Percentiles rank a stretch among this genome's conserved stretches.
Conservation (phyloP, 2,329 filamentous ascomycete genomes). For the Sordariomycetes sp. region DNA sequence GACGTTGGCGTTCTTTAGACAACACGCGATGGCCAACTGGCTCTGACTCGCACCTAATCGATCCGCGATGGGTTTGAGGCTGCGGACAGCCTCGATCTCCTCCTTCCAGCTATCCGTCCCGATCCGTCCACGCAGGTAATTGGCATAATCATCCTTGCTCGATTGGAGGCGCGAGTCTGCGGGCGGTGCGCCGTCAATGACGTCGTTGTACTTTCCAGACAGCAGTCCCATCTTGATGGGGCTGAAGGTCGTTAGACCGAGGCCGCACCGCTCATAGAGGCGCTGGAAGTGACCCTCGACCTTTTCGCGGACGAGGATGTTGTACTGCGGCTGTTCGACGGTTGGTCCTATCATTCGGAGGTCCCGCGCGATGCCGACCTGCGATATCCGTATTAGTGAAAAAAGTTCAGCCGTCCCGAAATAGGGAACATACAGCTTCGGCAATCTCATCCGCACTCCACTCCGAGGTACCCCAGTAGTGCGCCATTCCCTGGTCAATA, state of each 20-base stretch:
- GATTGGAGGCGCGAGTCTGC: conserved; percentile 43
- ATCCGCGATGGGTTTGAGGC: conserved; percentile 38
- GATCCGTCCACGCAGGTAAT: conserved; percentile 33
- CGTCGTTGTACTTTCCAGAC: conserved; percentile 52
- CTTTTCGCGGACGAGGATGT: conserved; percentile 45
- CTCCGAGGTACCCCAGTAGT: conserved; percentile 63
- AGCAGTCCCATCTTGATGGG: conserved; percentile 45
- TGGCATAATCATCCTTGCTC: conserved; percentile 43
- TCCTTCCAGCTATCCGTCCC: conserved; percentile 36
- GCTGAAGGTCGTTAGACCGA: conserved; percentile 49
- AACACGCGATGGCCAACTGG: conserved; percentile 38
- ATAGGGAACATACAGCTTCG: conserved; percentile 4
- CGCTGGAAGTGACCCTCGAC: conserved; percentile 52
- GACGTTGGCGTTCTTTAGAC: conserved; percentile 38
- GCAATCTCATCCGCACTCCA: conserved; percentile 58
- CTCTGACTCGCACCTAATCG: conserved; percentile 38
- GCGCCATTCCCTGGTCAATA: conserved; percentile 52
- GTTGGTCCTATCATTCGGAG: conserved; percentile 48
- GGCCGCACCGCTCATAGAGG: conserved; percentile 42
- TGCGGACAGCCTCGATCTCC: conserved; percentile 29
- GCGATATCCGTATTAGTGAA: not conserved
- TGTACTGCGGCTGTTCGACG: conserved; percentile 58
- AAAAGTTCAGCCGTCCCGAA: not conserved
- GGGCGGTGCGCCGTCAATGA: conserved; percentile 32
- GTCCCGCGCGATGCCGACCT: conserved; percentile 41